A percentile compares a stretch with the other conserved stretches of the same genome.
Evolutionary conservation across 345 rosid genomes (phyloP).

Genomic region (Camelina hispida): DNA sequence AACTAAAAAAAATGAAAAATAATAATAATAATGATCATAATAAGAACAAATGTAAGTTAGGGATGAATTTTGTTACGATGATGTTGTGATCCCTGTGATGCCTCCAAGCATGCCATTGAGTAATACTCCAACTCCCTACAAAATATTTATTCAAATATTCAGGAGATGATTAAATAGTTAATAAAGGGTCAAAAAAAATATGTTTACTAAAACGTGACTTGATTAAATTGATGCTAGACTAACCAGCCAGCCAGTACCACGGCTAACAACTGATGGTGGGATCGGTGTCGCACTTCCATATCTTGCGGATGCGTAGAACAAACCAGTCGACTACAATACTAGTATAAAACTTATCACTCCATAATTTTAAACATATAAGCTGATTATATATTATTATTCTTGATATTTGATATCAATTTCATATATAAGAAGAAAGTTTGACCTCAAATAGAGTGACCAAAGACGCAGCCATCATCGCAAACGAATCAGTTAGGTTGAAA

Average conservation of each 20-base stretch:
- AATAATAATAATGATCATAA: too few relatives aligned
- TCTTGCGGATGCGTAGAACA: constrained; percentile 69
- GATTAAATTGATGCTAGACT: constrained; percentile 12
- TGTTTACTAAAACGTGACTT: not conserved
- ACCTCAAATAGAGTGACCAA: constrained; percentile 75
- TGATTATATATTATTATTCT: not conserved
- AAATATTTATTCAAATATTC: not conserved
- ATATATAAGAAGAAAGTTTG: not conserved
- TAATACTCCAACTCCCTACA: constrained; percentile 71
- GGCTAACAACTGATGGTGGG: constrained; percentile 72
- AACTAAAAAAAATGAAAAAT: not conserved
- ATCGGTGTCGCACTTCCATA: constrained; percentile 75
- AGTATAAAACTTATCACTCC: not conserved
- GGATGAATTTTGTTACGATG: constrained; percentile 53
- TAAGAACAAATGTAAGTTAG: not conserved
- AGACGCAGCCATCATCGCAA: constrained; percentile 72
- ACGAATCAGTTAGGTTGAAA: constrained; percentile 57
- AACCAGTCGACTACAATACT: constrained; percentile 60
- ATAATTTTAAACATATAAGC: not conserved
- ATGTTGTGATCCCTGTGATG: constrained; percentile 64
- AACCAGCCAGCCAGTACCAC: constrained; percentile 77
- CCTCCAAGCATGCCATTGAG: constrained; percentile 62
- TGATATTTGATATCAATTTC: not conserved
- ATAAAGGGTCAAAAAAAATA: not conserved
- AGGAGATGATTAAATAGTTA: not conserved